Evolutionary conservation across 139 green algal species (phyloP).

Genomic region (Coelastrella sp.): DNA sequence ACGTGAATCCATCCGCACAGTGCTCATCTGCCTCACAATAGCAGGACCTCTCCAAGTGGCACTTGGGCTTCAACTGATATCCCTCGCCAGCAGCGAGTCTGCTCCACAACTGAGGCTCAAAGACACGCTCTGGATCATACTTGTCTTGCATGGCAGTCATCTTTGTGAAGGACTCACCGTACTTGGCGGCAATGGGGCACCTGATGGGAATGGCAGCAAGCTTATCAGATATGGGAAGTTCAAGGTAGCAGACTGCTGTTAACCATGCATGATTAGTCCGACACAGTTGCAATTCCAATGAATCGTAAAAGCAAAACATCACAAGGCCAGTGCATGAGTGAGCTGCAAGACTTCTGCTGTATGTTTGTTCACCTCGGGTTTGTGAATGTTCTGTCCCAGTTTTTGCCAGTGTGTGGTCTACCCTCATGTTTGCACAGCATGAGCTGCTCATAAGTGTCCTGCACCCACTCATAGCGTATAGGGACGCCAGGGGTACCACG

Average conservation of each 20-base stretch:
- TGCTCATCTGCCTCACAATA: slow-evolving; percentile 49
- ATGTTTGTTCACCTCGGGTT: slow-evolving; percentile 28
- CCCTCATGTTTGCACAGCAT: slow-evolving; percentile 48
- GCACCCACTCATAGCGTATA: slow-evolving; percentile 34
- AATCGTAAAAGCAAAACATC: neutral
- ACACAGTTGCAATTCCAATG: neutral
- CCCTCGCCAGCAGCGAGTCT: neutral
- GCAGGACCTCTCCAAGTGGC: slow-evolving; percentile 36
- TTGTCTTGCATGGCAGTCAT: slow-evolving; percentile 27
- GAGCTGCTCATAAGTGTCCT: slow-evolving; percentile 44
- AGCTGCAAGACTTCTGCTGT: neutral
- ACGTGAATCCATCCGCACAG: slow-evolving; percentile 37
- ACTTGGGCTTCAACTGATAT: slow-evolving; percentile 27
- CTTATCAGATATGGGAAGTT: no score
- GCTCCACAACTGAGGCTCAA: slow-evolving; percentile 31
- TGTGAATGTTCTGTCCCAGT: slow-evolving; percentile 46
- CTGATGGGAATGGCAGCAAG: no score
- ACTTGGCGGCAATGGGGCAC: slow-evolving; percentile 22
- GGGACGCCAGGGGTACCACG: slow-evolving; percentile 4
- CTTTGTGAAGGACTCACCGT: slow-evolving; percentile 26
- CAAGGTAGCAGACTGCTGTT: no score
- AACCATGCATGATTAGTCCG: neutral
- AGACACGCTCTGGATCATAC: slow-evolving; percentile 22
- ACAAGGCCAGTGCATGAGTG: neutral
- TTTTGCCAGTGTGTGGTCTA: slow-evolving; percentile 45